Evolutionary conservation across 2,329 filamentous ascomycete species (phyloP), one percentile per base, ranked within the genome.

Genomic region (Diaporthe destruens): DNA sequence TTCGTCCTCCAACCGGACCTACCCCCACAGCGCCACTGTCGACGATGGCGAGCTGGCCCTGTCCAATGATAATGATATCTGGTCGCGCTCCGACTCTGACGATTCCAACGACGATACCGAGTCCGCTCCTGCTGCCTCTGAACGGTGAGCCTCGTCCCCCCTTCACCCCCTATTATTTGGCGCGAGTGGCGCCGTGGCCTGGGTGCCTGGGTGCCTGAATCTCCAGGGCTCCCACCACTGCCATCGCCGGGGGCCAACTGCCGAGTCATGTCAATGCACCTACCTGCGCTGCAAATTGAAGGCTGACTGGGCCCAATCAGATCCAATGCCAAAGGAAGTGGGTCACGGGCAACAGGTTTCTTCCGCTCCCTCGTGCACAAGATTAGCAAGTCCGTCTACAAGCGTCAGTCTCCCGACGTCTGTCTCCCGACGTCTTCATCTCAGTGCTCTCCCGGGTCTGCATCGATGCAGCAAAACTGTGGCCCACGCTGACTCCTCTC

Each of bases 11-110:
- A 73, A 69, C n/a, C 56, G 55, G 12, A 61, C 55, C 7, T 71
- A 47, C 59, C 69, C 73, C 54, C 72, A 71, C 39, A 75, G 68
- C 69, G 69, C 34, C 32, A 71, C 61, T 23, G 72, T 59, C 57
- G 69, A 71, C 32, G 69, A 71, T 7, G 57, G 49, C 34, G 53
- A 68, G 6, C 16, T 18, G 39, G 14, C 54, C 18, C 61, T 23
- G 25, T 47, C 54, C n/a, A 75, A 72, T 49, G 72, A 76, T 3
- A 75, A 72, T 49, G 72, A 76, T 5, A 75, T 77, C 59, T 78
- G 75, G 75, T 77, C 77, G 36, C 72, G 49, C 8, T 71, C 73
- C 32, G 77, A 78, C 56, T 77, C 77, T 9, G 77, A 77, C 34
- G 76, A 77, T 57, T 76, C 75, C 32, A 74, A 66, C 55, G 69